These are phyloP conservation scores for Pythium phragmiticola DNA, from an alignment of 352 stramenopile species.

Conservation along the genomic window DNA sequence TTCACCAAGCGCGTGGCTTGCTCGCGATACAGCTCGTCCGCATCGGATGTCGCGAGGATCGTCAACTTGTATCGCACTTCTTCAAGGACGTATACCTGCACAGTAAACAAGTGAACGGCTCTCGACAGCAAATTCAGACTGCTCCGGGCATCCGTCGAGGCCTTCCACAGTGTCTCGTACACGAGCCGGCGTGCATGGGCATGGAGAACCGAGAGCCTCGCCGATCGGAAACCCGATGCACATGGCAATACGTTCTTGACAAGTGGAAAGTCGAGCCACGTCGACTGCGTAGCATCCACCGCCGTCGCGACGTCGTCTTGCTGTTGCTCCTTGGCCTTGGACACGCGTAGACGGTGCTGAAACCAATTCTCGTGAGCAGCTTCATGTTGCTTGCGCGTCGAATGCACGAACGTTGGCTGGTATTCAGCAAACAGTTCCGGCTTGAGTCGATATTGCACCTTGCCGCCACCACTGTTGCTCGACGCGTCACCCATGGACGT, in stretches of 20 bases:
- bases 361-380: conserved; percentile 88
- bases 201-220: conserved; percentile 68
- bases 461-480: conserved; percentile 28
- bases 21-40: conserved; percentile 42
- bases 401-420: conserved; percentile 82
- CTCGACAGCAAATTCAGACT: conserved; percentile 70
- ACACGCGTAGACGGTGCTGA: conserved; percentile 66
- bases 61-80: conserved; percentile 63
- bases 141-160: conserved; percentile 49
- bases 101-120: conserved; percentile 75
- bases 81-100: conserved; percentile 83
- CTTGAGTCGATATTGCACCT: conserved; percentile 83
- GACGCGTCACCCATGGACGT: conserved; percentile 24
- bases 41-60: conserved; percentile 41
- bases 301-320: conserved; percentile 41
- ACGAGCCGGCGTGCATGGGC: conserved; percentile 53
- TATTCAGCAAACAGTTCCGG: conserved; percentile 83
- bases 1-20: conserved; percentile 45
- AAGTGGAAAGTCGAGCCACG: conserved; percentile 79
- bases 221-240: conserved; percentile 50
- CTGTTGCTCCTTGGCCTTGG: conserved; percentile 66
- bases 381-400: conserved; percentile 87
- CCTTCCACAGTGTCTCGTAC: conserved; percentile 71
- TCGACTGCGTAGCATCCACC: conserved; percentile 61
- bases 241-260: conserved; percentile 82